Evolutionary conservation across 805 yeast species (phyloP).

Genomic region (Priceomyces carsonii): DNA sequence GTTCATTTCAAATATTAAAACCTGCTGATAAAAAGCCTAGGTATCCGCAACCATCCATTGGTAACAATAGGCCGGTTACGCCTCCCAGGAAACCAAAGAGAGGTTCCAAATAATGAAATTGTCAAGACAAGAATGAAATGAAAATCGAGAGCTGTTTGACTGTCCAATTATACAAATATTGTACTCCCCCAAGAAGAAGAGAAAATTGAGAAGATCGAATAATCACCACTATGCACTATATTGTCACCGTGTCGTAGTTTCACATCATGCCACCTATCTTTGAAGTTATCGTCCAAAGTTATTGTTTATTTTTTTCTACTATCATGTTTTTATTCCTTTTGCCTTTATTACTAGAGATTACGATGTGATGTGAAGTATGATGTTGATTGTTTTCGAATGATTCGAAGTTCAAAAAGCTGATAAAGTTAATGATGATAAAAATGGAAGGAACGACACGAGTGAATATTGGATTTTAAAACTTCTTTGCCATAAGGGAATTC

Average conservation of each 20-base stretch:
- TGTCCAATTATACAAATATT: too few relatives aligned
- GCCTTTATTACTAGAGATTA: slow-evolving; percentile 5
- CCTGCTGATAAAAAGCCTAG: slow-evolving; percentile 96
- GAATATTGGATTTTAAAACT: too few relatives aligned
- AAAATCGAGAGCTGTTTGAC: too few relatives aligned
- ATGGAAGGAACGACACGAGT: background rate
- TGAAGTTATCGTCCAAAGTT: too few relatives aligned
- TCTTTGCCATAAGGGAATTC: background rate
- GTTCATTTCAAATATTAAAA: slow-evolving; percentile 95
- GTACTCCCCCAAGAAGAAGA: too few relatives aligned
- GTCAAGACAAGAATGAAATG: slow-evolving; percentile 1
- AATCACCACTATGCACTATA: too few relatives aligned
- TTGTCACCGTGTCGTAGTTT: too few relatives aligned
- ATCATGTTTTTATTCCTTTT: slow-evolving; percentile 2
- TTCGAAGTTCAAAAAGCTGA: slow-evolving; percentile 1
- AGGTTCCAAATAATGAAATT: slow-evolving; percentile 39
- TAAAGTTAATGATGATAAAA: slow-evolving; percentile 2
- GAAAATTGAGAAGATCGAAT: too few relatives aligned
- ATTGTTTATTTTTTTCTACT: slow-evolving; percentile 4
- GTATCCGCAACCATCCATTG: slow-evolving; percentile 46
- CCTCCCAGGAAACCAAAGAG: slow-evolving; percentile 62
- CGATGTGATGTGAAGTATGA: slow-evolving; percentile 5
- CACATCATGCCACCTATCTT: too few relatives aligned
- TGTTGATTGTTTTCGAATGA: slow-evolving; percentile 3
- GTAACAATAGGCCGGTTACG: slow-evolving; percentile 51